Conservation (phyloP, 805 yeast species). For the Sugiyamaella boreocaroliniensis region DNA sequence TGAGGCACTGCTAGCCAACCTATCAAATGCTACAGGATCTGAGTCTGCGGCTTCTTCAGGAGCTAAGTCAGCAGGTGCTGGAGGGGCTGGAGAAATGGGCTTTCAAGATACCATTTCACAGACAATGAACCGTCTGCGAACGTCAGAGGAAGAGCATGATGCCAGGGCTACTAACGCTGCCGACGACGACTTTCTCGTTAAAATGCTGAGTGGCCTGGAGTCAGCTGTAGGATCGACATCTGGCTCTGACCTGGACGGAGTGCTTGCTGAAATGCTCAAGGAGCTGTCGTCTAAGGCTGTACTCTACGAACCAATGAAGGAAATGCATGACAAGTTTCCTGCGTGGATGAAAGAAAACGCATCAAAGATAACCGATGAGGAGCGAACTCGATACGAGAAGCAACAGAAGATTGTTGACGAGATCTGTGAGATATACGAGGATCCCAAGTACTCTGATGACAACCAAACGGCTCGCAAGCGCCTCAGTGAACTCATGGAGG, state of each 20-base stretch:
- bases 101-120: slow-evolving; percentile 73
- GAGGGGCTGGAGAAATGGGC: slow-evolving; percentile 12
- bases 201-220: slow-evolving; percentile 57
- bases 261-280: slow-evolving; percentile 66
- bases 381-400: slow-evolving; percentile 46
- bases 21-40: slow-evolving; percentile 15
- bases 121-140: slow-evolving; percentile 73
- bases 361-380: slow-evolving; percentile 39
- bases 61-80: background rate
- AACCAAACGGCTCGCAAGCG: slow-evolving; percentile 39
- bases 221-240: slow-evolving; percentile 20
- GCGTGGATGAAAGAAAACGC: slow-evolving; percentile 56
- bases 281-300: slow-evolving; percentile 81
- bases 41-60: background rate
- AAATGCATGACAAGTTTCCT: slow-evolving; percentile 65
- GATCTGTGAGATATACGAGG: slow-evolving; percentile 63
- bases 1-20: slow-evolving; percentile 36
- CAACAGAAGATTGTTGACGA: slow-evolving; percentile 58
- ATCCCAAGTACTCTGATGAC: slow-evolving; percentile 51
- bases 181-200: slow-evolving; percentile 49
- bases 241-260: slow-evolving; percentile 49
- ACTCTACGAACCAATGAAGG: slow-evolving; percentile 81
- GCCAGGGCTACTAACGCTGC: slow-evolving; percentile 36
- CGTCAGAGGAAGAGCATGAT: slow-evolving; percentile 67
- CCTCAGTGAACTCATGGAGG: slow-evolving; percentile 54